These are phyloP conservation scores for Phytophthora constricta DNA, from an alignment of 352 stramenopile species.

Conservation along the genomic window DNA sequence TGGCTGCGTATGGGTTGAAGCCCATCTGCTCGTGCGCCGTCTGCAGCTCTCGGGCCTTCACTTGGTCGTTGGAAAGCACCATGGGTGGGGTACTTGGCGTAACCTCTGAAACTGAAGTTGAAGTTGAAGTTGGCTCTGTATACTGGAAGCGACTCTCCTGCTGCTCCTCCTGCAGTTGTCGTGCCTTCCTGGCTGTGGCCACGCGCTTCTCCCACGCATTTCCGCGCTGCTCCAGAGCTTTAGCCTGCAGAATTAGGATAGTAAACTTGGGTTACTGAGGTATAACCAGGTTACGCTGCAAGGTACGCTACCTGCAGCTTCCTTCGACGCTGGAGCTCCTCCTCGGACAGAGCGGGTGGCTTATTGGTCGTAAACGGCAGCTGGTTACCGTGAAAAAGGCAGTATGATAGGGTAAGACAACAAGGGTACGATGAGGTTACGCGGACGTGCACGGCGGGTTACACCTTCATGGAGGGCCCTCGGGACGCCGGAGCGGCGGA, in stretches of 20 bases:
- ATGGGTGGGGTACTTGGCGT: slow-evolving; percentile 15
- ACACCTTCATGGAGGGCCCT: slow-evolving; percentile 39
- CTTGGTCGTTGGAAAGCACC: slow-evolving; percentile 65
- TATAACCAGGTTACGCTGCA: background rate
- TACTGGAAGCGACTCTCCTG: slow-evolving; percentile 48
- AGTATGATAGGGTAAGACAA: slow-evolving; percentile 7
- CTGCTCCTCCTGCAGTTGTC: slow-evolving; percentile 61
- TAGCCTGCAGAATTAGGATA: slow-evolving; percentile 32
- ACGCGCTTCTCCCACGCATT: slow-evolving; percentile 81
- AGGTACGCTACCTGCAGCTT: slow-evolving; percentile 60
- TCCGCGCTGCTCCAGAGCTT: slow-evolving; percentile 62
- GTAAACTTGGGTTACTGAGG: background rate
- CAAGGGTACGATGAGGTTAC: background rate
- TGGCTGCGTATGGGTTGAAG: slow-evolving; percentile 77
- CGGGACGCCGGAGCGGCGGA: slow-evolving; percentile 13
- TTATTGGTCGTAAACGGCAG: slow-evolving; percentile 50
- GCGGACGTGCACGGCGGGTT: background rate
- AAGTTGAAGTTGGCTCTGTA: slow-evolving; percentile 23
- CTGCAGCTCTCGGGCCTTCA: slow-evolving; percentile 68
- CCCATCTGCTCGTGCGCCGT: slow-evolving; percentile 63
- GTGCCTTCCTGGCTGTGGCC: slow-evolving; percentile 53
- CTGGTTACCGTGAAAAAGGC: slow-evolving; percentile 27
- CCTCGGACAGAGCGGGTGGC: slow-evolving; percentile 49
- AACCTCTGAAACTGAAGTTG: slow-evolving; percentile 4
- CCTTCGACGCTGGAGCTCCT: slow-evolving; percentile 61